Evolutionary conservation across 1,284 basidiomycete genomes (phyloP).

Genomic region (Melampsora americana): DNA sequence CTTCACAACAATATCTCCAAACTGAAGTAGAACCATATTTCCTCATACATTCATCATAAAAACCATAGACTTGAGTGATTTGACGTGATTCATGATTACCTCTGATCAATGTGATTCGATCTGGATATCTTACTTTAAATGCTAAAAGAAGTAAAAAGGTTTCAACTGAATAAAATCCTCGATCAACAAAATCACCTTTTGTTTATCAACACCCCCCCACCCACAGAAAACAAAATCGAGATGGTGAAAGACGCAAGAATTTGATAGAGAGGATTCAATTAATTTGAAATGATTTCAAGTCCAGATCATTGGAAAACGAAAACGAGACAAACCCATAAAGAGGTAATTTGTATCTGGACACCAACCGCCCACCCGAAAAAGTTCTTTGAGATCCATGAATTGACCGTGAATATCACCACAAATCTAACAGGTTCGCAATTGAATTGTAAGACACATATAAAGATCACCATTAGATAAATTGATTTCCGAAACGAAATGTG

Average conservation of each 20-base stretch:
- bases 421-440: constrained; percentile 62
- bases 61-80: constrained; percentile 98
- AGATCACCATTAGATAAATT: background rate
- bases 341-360: constrained; percentile 97
- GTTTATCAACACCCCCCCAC: background rate
- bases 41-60: constrained; percentile 96
- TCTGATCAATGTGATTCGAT: constrained; percentile 92
- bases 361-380: constrained; percentile 90
- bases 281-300: no score
- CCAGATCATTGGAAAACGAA: no score
- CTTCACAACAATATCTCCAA: constrained; percentile 97
- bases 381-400: constrained; percentile 94
- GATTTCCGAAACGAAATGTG: background rate
- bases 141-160: constrained; percentile 91
- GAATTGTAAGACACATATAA: constrained; percentile 3
- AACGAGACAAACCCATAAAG: constrained; percentile 76
- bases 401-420: constrained; percentile 99
- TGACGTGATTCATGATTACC: constrained; percentile 99
- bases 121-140: constrained; percentile 94
- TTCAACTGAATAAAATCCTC: constrained; percentile 95
- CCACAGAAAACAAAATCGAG: constrained; percentile 18
- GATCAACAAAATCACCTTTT: constrained; percentile 85
- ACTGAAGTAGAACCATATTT: constrained; percentile 95
- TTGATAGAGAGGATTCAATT: background rate
- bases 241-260: background rate